These are phyloP conservation scores for Xerocomus potaroensis DNA, from an alignment of 768 basidiomycete species.

Conservation along the genomic window DNA sequence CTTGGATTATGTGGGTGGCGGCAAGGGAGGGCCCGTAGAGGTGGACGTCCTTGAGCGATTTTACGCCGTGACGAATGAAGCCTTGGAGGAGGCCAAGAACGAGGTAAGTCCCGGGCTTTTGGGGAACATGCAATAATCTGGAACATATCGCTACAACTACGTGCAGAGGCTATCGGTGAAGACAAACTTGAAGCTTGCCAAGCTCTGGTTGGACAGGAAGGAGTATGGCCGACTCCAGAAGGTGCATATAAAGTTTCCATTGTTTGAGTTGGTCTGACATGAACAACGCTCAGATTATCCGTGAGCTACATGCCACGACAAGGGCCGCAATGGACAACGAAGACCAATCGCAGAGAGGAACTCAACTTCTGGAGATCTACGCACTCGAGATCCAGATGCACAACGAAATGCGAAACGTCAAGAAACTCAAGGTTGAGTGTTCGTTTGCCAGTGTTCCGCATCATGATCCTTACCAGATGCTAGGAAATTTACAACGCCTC, in stretches of 20 bases:
- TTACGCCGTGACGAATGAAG: conserved; percentile 89
- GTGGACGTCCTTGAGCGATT: conserved; percentile 91
- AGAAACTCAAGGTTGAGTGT: conserved; percentile 79
- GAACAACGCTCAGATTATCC: conserved; percentile 53
- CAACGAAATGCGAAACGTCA: conserved; percentile 91
- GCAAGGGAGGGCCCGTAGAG: conserved; percentile 71
- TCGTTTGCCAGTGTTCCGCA: background rate
- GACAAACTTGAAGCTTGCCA: conserved; percentile 95
- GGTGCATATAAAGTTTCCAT: conserved; percentile 38
- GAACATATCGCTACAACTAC: background rate
- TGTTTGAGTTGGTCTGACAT: background rate
- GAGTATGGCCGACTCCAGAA: conserved; percentile 83
- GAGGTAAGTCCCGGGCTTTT: conserved; percentile 59
- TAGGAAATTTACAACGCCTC: conserved; percentile 98
- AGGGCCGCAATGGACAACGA: conserved; percentile 57
- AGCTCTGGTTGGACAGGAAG: conserved; percentile 93
- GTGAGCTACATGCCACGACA: conserved; percentile 70
- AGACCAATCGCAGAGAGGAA: conserved; percentile 90
- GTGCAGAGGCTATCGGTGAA: conserved; percentile 85
- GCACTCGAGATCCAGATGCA: conserved; percentile 99
- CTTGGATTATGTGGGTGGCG: conserved; percentile 94
- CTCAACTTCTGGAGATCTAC: conserved; percentile 93
- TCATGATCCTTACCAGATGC: background rate
- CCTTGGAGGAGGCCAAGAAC: conserved; percentile 91
- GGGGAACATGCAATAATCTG: too few relatives aligned